These are phyloP conservation scores for Hanseniaspora singularis DNA, from an alignment of 805 yeast genomes.

Conservation along the genomic window DNA sequence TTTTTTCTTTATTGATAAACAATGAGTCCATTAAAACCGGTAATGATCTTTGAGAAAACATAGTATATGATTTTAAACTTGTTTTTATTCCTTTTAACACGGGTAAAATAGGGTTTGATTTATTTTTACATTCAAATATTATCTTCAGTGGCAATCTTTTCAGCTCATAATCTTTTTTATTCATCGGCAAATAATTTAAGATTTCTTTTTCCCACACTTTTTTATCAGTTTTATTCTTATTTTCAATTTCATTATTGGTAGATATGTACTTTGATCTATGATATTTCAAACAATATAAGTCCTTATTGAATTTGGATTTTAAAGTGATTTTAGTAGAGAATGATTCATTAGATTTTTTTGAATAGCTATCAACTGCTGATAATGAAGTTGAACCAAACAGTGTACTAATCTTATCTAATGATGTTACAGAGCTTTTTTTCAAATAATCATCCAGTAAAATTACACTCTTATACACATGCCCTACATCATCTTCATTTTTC, in stretches of 20 bases:
- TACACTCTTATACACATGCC: background rate
- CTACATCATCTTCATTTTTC: no score
- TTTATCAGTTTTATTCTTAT: constrained; percentile 3
- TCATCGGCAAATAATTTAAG: background rate
- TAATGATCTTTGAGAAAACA: constrained; percentile 6
- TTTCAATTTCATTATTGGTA: background rate
- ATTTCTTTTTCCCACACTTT: constrained; percentile 9
- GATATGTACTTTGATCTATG: constrained; percentile 8
- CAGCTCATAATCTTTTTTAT: background rate
- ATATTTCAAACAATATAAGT: constrained; percentile 5
- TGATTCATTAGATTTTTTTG: no score
- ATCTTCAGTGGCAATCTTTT: background rate
- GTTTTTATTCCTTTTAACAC: constrained; percentile 2
- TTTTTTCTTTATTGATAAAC: background rate
- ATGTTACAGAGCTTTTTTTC: background rate
- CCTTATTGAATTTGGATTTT: constrained; percentile 4
- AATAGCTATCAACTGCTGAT: background rate
- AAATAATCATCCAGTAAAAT: background rate
- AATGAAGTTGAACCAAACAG: constrained; percentile 2
- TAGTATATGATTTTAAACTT: background rate
- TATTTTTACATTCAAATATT: background rate
- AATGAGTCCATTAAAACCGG: constrained; percentile 9
- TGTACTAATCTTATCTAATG: constrained; percentile 6
- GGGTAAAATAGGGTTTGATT: background rate
- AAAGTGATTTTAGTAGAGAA: constrained; percentile 2